Base-by-base conservation (phyloP, 2,329 filamentous ascomycete genomes). In the Trichoderma sp. region DNA sequence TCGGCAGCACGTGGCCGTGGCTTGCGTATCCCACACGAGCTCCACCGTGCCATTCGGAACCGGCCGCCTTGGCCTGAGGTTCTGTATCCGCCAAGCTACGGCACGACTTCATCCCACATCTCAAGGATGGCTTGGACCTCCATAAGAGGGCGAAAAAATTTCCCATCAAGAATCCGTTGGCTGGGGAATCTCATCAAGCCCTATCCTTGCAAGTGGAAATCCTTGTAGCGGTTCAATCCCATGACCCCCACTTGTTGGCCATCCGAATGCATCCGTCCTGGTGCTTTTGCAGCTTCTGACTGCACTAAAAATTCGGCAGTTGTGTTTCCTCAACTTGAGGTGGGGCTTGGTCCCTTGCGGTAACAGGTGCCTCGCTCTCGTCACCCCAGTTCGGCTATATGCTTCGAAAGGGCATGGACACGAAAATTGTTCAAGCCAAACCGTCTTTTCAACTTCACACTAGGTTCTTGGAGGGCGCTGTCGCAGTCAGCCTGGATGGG, bases 221-320 rank as follows among this genome's bases (percentile, higher is more conserved):
- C 27, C 27, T 27, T 27, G 27, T 21, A 37, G 52, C 40, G 24
- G 37, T 52, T 33, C 62, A 57, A 40, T 57, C 53, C 53, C 14
- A n/a, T 35, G 62, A 58, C 53, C 62, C 62, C 62, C 62, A 66
- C 62, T 27, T 21, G 24, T 47, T 66, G 56, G 62, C 62, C 27
- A 53, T 49, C 27, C 31, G 62, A 57, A 53, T 27, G 43, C 47
- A 37, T 66, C 62, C 52, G 52, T 66, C 62, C 24, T 66, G 37
- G 62, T 49, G 52, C 52, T 37, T 57, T 57, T 66, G 62, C 52
- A 66, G 62, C 49, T 53, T 63, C 62, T 66, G 52, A 47, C 62
- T 53, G 62, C 62, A 66, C 62, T 66, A 66, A 66, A 66, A 66
- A 24, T 24, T 66, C 62, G 62, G 62, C 62, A 66, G 62, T 66